Conservation (phyloP, 2,329 filamentous ascomycete genomes). For the Colletotrichum sp. region DNA sequence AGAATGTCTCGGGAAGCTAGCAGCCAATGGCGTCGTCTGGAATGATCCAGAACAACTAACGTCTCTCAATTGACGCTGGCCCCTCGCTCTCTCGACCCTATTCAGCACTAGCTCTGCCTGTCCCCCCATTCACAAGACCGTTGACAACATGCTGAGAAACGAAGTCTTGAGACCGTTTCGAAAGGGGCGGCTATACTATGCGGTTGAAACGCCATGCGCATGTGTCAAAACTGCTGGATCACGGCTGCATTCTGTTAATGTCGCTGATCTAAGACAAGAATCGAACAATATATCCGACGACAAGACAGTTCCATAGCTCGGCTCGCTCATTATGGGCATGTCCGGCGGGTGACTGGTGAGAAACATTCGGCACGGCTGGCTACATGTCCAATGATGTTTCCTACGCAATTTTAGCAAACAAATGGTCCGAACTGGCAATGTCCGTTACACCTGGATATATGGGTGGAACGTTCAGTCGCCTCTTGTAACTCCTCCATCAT, state of each 20-base stretch:
- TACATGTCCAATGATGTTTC: not conserved
- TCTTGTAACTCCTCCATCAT: not conserved
- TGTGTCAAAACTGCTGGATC: not conserved
- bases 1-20: slow-evolving; percentile 8
- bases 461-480: not conserved
- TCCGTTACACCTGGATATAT: not conserved
- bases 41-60: not conserved
- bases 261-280: not conserved
- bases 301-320: not conserved
- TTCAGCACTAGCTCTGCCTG: slow-evolving; percentile 2
- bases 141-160: not conserved
- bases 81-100: not conserved
- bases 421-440: not conserved
- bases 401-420: not conserved
- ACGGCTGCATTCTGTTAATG: not conserved
- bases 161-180: not conserved
- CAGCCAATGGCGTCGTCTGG: not conserved
- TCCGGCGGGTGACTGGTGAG: not conserved
- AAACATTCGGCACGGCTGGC: not conserved
- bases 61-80: not conserved
- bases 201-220: not conserved
- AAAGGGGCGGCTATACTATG: not conserved
- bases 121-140: not conserved
- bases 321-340: not conserved
- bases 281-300: not conserved